Evolutionary conservation across 2,329 filamentous ascomycete species (phyloP).

Genomic region (Kalmusia sp.): DNA sequence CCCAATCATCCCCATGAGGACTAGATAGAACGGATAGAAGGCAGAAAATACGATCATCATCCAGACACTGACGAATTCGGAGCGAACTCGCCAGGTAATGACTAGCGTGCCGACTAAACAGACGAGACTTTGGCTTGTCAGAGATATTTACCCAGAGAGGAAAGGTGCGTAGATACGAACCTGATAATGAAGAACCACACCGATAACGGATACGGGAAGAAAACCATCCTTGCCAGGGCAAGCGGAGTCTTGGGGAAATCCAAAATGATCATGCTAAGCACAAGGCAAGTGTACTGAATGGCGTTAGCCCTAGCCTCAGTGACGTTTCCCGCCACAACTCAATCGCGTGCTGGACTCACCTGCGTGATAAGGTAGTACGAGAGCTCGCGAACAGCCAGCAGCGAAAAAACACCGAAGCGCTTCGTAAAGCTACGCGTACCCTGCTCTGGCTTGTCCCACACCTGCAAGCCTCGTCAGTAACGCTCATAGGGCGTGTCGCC

Average conservation of each 20-base stretch:
- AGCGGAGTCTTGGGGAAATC: conserved; percentile 46
- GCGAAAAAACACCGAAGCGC: conserved; percentile 51
- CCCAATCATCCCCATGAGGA: conserved; percentile 50
- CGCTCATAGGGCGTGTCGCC: neutral
- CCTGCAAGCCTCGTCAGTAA: conserved; percentile 3
- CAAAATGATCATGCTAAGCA: conserved; percentile 50
- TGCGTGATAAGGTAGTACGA: conserved; percentile 54
- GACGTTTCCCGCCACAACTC: neutral
- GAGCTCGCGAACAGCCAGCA: conserved; percentile 52
- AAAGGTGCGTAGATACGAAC: conserved; percentile 23
- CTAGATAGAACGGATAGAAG: conserved; percentile 50
- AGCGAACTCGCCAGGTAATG: conserved; percentile 50
- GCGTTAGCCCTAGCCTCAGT: neutral
- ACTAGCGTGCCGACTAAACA: conserved; percentile 50
- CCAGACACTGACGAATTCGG: conserved; percentile 48
- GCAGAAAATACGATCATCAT: conserved; percentile 49
- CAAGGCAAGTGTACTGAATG: conserved; percentile 50
- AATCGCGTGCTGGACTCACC: neutral
- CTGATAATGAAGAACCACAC: conserved; percentile 52
- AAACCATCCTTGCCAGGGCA: conserved; percentile 46
- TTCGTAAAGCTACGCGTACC: conserved; percentile 34
- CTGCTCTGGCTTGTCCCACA: conserved; percentile 43
- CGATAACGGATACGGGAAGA: conserved; percentile 53
- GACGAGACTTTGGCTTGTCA: conserved; percentile 32
- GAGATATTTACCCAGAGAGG: neutral